Percentiles rank a stretch among this genome's conserved stretches.
Conservation (phyloP, 1,139 yeast genomes). For the Wickerhamiella pararugosa region DNA sequence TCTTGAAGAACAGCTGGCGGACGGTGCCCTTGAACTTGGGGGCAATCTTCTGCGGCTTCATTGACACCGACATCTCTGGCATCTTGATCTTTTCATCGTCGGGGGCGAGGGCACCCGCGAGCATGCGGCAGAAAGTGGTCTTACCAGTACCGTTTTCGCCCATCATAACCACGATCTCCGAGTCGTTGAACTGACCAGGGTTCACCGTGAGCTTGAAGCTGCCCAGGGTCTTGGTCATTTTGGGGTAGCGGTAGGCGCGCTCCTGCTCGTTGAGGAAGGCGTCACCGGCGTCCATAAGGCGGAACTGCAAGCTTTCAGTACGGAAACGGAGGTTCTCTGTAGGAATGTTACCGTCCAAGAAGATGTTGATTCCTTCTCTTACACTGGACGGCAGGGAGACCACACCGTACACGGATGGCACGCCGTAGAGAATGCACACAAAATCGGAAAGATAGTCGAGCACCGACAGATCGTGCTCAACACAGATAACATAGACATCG, state of each 20-base stretch:
- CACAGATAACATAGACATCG: conserved; percentile 75
- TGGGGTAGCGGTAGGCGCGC: conserved; percentile 61
- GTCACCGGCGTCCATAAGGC: conserved; percentile 86
- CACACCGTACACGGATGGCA: conserved; percentile 96
- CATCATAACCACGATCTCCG: conserved; percentile 97
- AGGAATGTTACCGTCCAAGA: conserved; percentile 94
- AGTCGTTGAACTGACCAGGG: conserved; percentile 83
- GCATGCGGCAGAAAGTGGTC: conserved; percentile 86
- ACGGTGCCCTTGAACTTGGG: conserved; percentile 98
- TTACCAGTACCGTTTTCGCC: conserved; percentile 99
- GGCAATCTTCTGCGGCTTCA: conserved; percentile 98
- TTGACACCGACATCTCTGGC: conserved; percentile 81
- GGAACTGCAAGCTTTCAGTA: conserved; percentile 86
- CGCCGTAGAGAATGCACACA: conserved; percentile 92
- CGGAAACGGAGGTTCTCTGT: conserved; percentile 94
- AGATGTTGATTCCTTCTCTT: conserved; percentile 96
- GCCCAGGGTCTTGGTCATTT: conserved; percentile 84
- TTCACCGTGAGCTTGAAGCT: conserved; percentile 76
- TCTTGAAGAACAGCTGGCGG: conserved; percentile 90
- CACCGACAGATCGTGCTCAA: conserved; percentile 96
- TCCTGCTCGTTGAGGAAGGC: conserved; percentile 62
- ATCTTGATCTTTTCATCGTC: conserved; percentile 65
- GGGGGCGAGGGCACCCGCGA: conserved; percentile 85
- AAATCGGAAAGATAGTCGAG: conserved; percentile 92
- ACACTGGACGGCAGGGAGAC: conserved; percentile 92